A percentile compares a stretch with the other conserved stretches of the same genome.
These are phyloP conservation scores for Leccinum uliginosum DNA, from an alignment of 768 basidiomycete species.

Conservation along the genomic window DNA sequence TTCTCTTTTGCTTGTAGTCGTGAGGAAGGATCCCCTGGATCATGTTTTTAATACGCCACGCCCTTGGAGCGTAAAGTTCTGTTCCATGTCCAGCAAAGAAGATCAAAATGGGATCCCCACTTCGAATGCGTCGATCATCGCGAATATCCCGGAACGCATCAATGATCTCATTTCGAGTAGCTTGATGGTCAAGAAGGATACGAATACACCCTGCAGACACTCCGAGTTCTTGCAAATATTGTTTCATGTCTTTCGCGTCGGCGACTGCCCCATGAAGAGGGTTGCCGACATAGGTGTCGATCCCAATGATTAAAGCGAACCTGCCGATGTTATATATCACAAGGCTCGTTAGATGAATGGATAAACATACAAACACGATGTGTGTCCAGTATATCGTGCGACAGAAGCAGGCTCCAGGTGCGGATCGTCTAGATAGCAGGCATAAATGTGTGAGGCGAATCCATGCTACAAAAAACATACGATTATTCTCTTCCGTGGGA, in stretches of 20 bases:
- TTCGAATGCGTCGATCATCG: constrained; percentile 19
- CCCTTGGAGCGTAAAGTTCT: constrained; percentile 26
- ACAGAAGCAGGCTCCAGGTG: background rate
- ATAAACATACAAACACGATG: background rate
- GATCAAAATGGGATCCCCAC: constrained; percentile 36
- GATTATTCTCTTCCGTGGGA: background rate
- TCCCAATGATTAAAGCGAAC: constrained; percentile 42
- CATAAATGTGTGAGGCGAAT: background rate
- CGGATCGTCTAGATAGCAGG: background rate
- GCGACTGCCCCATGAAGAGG: constrained; percentile 34
- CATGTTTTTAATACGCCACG: constrained; percentile 22
- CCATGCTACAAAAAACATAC: background rate
- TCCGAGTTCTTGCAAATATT: constrained; percentile 29
- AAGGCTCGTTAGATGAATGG: background rate
- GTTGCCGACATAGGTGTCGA: constrained; percentile 32
- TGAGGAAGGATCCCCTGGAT: constrained; percentile 30
- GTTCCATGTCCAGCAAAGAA: constrained; percentile 45
- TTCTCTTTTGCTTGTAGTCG: constrained; percentile 20
- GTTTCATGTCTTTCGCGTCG: constrained; percentile 38
- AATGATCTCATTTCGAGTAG: constrained; percentile 35
- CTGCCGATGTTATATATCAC: background rate
- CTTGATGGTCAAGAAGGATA: constrained; percentile 34
- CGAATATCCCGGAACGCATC: constrained; percentile 20
- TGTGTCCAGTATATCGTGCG: background rate
- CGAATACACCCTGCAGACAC: constrained; percentile 34